These are phyloP conservation scores for Erythrophleum ivorense DNA, from an alignment of 331 rosid species.

Conservation along the genomic window DNA sequence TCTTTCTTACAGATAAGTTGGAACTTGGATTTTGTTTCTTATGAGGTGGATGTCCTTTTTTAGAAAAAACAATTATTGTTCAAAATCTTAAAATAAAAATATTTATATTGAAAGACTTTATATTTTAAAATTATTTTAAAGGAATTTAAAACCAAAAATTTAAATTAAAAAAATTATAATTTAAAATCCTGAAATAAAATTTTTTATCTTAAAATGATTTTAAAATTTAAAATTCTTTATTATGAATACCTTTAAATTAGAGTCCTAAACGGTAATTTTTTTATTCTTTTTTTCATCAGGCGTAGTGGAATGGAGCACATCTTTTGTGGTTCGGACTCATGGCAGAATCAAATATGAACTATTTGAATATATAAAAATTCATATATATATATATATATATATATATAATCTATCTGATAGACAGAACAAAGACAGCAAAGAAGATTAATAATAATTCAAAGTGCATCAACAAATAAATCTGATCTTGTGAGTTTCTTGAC, in stretches of 20 bases:
- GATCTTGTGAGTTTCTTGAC: slow-evolving; percentile 15
- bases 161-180: not conserved
- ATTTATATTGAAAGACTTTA: too few species aligned
- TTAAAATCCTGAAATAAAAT: too few species aligned
- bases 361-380: not conserved
- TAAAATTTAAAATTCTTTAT: too few species aligned
- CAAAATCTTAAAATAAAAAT: too few species aligned
- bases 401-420: slow-evolving; percentile 3
- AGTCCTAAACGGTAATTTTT: too few species aligned
- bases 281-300: not conserved
- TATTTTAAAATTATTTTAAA: too few species aligned
- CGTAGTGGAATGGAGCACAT: not conserved
- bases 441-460: slow-evolving; percentile 21
- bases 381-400: too few species aligned
- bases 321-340: not conserved
- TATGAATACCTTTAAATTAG: too few species aligned
- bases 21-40: not conserved
- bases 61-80: not conserved
- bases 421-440: not conserved
- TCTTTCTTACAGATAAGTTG: not conserved
- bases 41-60: not conserved
- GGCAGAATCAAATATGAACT: slow-evolving; percentile 27
- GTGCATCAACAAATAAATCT: slow-evolving; percentile 35
- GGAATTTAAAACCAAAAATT: not conserved
- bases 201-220: too few species aligned